A percentile compares a stretch with the other conserved stretches of the same genome.
These are phyloP conservation scores for Arctium minus DNA, from an alignment of 129 eudicot genomes.

Conservation along the genomic window DNA sequence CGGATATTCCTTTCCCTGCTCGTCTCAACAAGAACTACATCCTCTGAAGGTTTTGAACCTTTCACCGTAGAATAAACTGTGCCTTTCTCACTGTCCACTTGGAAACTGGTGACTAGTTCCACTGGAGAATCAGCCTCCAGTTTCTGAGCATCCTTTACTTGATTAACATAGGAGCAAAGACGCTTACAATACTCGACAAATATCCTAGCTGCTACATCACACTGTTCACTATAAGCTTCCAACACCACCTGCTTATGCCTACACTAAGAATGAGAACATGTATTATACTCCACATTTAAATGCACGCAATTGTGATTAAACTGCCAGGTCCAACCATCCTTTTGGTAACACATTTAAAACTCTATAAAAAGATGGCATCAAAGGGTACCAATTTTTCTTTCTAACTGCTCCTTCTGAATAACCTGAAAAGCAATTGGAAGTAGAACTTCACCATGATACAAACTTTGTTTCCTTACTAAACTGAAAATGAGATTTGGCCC, in stretches of 20 bases:
- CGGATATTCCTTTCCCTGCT: conserved; percentile 24
- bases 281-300: conserved; percentile 1
- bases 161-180: conserved; percentile 58
- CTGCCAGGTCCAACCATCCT: not conserved
- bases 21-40: conserved; percentile 8
- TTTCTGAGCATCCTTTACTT: conserved; percentile 64
- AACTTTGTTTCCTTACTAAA: not conserved
- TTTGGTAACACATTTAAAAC: not conserved
- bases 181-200: conserved; percentile 80
- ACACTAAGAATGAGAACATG: conserved; percentile 16
- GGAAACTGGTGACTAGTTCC: conserved; percentile 44
- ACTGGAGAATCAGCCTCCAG: conserved; percentile 38
- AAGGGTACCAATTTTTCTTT: not conserved
- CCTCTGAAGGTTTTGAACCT: conserved; percentile 2
- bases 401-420: not conserved
- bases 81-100: conserved; percentile 41
- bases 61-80: conserved; percentile 48
- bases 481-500: not conserved
- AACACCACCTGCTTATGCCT: conserved; percentile 97
- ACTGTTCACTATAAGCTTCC: conserved; percentile 83
- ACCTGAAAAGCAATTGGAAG: not conserved
- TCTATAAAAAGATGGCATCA: not conserved
- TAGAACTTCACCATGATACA: not conserved
- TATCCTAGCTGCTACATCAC: conserved; percentile 84
- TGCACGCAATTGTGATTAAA: not conserved